These are phyloP conservation scores for Penicillium robsamsonii DNA, from an alignment of 495 filamentous ascomycete species.

Conservation along the genomic window DNA sequence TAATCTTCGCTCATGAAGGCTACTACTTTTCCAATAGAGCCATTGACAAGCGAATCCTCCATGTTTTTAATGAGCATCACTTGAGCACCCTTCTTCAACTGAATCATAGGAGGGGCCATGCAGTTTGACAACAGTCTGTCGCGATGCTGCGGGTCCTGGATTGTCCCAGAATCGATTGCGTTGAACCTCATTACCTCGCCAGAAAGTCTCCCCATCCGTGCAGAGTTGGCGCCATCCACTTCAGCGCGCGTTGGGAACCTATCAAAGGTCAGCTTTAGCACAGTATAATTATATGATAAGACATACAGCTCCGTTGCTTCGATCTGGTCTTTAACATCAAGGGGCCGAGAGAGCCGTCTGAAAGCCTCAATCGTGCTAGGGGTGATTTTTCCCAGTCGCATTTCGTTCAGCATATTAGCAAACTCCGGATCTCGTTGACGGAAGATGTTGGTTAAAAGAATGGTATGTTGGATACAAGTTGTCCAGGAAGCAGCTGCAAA, in stretches of 20 bases:
- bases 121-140: slow-evolving; percentile 82
- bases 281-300: background rate
- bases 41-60: slow-evolving; percentile 91
- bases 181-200: slow-evolving; percentile 67
- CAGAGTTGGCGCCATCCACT: slow-evolving; percentile 81
- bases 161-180: slow-evolving; percentile 71
- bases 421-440: slow-evolving; percentile 92
- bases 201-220: slow-evolving; percentile 66
- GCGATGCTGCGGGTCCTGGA: slow-evolving; percentile 61
- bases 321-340: slow-evolving; percentile 71
- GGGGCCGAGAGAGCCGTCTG: slow-evolving; percentile 62
- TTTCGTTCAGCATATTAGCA: slow-evolving; percentile 93
- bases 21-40: slow-evolving; percentile 80
- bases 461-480: slow-evolving; percentile 91
- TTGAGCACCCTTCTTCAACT: slow-evolving; percentile 87
- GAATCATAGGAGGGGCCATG: slow-evolving; percentile 79
- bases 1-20: slow-evolving; percentile 82
- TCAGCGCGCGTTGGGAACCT: slow-evolving; percentile 89
- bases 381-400: slow-evolving; percentile 81
- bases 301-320: slow-evolving; percentile 84
- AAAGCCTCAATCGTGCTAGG: slow-evolving; percentile 69
- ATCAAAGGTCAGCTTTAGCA: slow-evolving; percentile 30
- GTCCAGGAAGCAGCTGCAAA: slow-evolving; percentile 91
- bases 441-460: slow-evolving; percentile 92
- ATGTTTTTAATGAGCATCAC: slow-evolving; percentile 99